Conservation (phyloP, 2,329 filamentous ascomycete genomes). For the Diaporthe destruens region DNA sequence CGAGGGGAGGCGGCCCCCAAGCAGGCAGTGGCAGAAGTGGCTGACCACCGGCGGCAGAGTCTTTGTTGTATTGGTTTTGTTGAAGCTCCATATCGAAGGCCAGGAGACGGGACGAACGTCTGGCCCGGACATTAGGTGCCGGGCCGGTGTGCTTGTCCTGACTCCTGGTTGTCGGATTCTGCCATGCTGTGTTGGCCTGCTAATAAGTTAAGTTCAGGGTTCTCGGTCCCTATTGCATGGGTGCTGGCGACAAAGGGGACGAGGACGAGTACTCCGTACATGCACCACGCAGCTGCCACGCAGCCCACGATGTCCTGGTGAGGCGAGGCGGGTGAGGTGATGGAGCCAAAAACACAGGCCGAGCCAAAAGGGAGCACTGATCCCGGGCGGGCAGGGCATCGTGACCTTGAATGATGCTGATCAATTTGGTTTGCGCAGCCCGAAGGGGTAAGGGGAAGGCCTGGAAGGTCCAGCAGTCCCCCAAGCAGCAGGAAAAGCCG, state of each 20-base stretch:
- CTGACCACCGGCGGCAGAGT: neutral
- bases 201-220: conserved; percentile 21
- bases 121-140: conserved; percentile 6
- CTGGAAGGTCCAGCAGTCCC: neutral
- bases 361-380: conserved; percentile 15
- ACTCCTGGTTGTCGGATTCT: conserved; percentile 6
- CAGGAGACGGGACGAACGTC: conserved; percentile 18
- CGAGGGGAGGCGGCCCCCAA: conserved; percentile 17
- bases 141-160: conserved; percentile 15
- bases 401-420: conserved; percentile 19
- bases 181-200: neutral
- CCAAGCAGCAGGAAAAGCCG: conserved; percentile 5
- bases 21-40: neutral
- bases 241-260: neutral
- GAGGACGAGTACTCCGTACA: neutral
- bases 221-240: neutral
- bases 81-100: neutral
- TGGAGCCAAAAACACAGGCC: conserved; percentile 15
- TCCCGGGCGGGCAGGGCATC: conserved; percentile 12
- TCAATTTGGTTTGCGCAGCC: conserved; percentile 18
- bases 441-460: conserved; percentile 28
- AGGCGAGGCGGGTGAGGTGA: conserved; percentile 26
- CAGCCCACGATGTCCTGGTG: conserved; percentile 6
- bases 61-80: neutral
- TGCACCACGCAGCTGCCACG: too few species aligned